Evolutionary conservation across 169 alveolate genomes (phyloP), one percentile per base, ranked within the genome.

Genomic region (Besnoitia besnoiti): DNA sequence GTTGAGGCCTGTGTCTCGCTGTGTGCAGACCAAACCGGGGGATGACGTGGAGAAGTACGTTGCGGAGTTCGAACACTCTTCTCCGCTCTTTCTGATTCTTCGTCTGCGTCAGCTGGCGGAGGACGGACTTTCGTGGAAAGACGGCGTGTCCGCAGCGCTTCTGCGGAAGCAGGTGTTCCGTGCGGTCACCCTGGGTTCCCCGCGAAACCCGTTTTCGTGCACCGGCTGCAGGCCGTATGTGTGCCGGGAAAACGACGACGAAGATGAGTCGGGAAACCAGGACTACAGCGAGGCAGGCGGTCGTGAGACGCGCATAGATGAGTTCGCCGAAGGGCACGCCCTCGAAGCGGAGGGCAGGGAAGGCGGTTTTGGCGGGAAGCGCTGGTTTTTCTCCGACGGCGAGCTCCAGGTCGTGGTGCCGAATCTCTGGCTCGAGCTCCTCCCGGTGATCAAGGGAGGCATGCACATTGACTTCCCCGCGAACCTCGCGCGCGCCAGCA

Each of bases 71-170:
- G 94, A 91, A 88, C 49, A 91, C 33, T 50, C 87, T 59, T 55
- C 59, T 30, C 91, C 94, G 27, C 80, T 91, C 0, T 80, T 49
- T 61, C 35, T 91, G 62, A 84, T 84, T 8, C 82, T 91, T 4
- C 87, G 87, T 44, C 94, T 91, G 39, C 90, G 94, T n/a, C 94
- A 89, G 93, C 5, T 93, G 76, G 93, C 93, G 19, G 95, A 93
- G 42, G 95, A 93, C 49, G 67, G 59, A 39, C 46, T 93, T 51
- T 75, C 93, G 33, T 93, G 95, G 95, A 62, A 90, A 46, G 95
- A 93, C 77, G 95, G 94, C 50, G 88, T 91, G 49, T 80, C 91
- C 50, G 94, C 94, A 12, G 94, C 94, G 55, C 91, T 91, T 40
- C 80, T 91, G 50, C 94, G 82, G 82, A 91, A 91, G 90, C 94